Percentiles rank a stretch among this genome's conserved stretches.
Conservation (phyloP, 2,329 filamentous ascomycete genomes). For the Penicillium sclerotigenum region DNA sequence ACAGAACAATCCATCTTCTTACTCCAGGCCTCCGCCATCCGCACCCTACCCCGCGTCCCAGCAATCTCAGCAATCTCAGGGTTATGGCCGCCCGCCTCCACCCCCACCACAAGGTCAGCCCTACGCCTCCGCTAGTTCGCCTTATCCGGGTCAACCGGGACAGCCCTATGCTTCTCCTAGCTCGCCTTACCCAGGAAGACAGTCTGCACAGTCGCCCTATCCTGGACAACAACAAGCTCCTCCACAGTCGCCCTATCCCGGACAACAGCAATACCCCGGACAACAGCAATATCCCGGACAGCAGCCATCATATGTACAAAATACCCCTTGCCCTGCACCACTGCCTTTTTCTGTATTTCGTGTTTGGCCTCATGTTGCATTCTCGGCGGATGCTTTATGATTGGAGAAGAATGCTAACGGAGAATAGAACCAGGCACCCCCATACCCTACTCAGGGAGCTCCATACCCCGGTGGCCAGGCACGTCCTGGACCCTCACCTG, state of each 20-base stretch:
- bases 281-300: constrained; percentile 13
- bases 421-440: constrained; percentile 15
- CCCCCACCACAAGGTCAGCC: constrained; percentile 39
- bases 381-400: not conserved
- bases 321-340: constrained; percentile 11
- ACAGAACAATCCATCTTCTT: constrained; percentile 32
- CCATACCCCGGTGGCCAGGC: constrained; percentile 31
- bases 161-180: constrained; percentile 19
- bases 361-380: not conserved
- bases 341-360: constrained; percentile 6
- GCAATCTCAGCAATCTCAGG: constrained; percentile 19
- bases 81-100: constrained; percentile 44
- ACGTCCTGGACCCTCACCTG: constrained; percentile 25
- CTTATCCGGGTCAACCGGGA: constrained; percentile 13
- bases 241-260: constrained; percentile 1
- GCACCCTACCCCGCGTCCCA: constrained; percentile 25
- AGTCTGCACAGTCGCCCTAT: constrained; percentile 18
- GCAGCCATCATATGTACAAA: constrained; percentile 25
- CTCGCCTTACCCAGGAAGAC: constrained; percentile 23
- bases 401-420: constrained; percentile 7
- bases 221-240: constrained; percentile 27
- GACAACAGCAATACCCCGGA: constrained; percentile 13
- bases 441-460: constrained; percentile 31
- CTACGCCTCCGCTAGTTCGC: constrained; percentile 33
- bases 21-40: constrained; percentile 29